phyloP scores from a whole-genome alignment of 306 rosid species.

The Cicer chorassanicum region DNA sequence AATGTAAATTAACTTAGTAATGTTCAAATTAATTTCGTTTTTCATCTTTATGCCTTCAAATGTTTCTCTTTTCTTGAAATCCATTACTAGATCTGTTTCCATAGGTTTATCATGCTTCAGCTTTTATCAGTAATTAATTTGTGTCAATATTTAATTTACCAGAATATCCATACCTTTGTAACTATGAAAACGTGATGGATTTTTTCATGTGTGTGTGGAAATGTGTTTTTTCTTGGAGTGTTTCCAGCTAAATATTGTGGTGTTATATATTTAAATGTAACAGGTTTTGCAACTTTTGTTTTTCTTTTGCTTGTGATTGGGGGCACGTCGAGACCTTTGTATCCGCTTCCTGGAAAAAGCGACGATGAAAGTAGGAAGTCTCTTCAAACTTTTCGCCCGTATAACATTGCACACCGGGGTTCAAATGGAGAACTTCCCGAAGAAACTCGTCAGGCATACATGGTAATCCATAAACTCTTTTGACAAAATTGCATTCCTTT shows the following conservation, averaged over 20 bases:
- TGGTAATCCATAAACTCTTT: conserved; percentile 51
- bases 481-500: conserved; percentile 28
- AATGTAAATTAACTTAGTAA: conserved; percentile 13
- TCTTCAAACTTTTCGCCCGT: conserved; percentile 77
- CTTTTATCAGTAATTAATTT: background rate
- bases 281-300: conserved; percentile 60
- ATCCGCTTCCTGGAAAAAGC: conserved; percentile 66
- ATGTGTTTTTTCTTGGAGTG: background rate
- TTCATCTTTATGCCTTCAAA: conserved; percentile 31
- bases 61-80: conserved; percentile 33
- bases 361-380: conserved; percentile 52
- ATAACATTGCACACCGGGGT: conserved; percentile 90
- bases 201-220: conserved; percentile 21
- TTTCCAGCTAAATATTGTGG: conserved; percentile 20
- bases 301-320: conserved; percentile 61
- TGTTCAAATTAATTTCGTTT: background rate
- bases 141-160: conserved; percentile 10
- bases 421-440: conserved; percentile 94
- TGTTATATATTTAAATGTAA: conserved; percentile 4
- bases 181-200: background rate
- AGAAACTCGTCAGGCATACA: conserved; percentile 80
- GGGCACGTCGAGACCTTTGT: conserved; percentile 66
- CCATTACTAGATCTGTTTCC: background rate
- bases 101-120: conserved; percentile 6
- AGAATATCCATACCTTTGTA: conserved; percentile 8